These are phyloP conservation scores for Neurospora sp. DNA, from an alignment of 495 filamentous ascomycete genomes.

Conservation along the genomic window DNA sequence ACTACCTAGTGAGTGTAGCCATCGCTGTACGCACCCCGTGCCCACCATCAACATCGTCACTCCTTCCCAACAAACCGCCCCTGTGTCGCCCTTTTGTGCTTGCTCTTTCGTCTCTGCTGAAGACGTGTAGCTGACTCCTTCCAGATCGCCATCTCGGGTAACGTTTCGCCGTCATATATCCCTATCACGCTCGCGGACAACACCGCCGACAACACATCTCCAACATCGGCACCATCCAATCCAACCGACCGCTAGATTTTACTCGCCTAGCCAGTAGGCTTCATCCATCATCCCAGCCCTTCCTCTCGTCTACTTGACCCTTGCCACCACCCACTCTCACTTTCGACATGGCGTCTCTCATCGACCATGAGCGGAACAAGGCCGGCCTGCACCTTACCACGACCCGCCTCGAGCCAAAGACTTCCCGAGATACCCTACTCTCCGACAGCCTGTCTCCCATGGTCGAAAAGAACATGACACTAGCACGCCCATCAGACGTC, in stretches of 20 bases:
- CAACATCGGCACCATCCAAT: background rate
- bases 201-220: background rate
- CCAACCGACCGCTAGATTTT: background rate
- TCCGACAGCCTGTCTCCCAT: constrained; percentile 17
- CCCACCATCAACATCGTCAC: constrained; percentile 7
- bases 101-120: background rate
- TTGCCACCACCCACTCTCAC: background rate
- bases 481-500: constrained; percentile 21
- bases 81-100: background rate
- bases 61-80: background rate
- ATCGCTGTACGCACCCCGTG: background rate
- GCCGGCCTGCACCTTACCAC: constrained; percentile 20
- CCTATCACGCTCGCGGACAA: background rate
- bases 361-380: constrained; percentile 17
- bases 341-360: constrained; percentile 18
- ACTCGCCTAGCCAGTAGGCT: background rate
- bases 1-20: background rate
- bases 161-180: background rate
- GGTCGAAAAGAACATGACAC: constrained; percentile 17
- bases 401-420: constrained; percentile 11
- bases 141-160: constrained; percentile 1
- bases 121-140: constrained; percentile 10
- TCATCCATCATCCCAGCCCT: background rate
- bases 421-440: constrained; percentile 19
- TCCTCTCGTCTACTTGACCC: background rate